Evolutionary conservation across 176 grass and related monocot genomes (phyloP).

Genomic region (Alopecurus myosuroides): DNA sequence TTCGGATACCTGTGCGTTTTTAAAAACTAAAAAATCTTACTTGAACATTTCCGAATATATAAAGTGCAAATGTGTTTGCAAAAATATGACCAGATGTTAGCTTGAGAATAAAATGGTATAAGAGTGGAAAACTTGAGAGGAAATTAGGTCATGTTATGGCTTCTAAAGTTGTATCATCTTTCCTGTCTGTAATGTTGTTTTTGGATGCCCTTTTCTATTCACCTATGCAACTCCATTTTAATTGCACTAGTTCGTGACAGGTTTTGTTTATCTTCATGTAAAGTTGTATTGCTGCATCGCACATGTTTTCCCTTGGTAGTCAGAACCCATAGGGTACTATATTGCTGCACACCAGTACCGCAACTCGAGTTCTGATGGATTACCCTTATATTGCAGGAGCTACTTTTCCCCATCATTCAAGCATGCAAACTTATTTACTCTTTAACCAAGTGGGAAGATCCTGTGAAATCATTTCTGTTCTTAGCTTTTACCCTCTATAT

Average conservation of each 20-base stretch:
- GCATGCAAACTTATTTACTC: conserved; percentile 45
- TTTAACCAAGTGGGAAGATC: conserved; percentile 73
- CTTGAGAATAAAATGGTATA: neutral
- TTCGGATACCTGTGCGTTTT: neutral
- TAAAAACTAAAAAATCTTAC: neutral
- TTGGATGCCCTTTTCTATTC: too few relatives aligned
- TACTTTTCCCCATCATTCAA: conserved; percentile 66
- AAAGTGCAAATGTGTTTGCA: neutral
- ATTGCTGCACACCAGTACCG: neutral
- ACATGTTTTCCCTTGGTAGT: neutral
- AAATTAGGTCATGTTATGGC: neutral
- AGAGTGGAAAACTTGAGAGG: neutral
- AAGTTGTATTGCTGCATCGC: too few relatives aligned
- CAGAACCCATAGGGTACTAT: conserved; percentile 4
- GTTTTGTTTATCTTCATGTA: too few relatives aligned
- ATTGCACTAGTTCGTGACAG: too few relatives aligned
- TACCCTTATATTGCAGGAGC: conserved; percentile 46
- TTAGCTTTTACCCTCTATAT: conserved; percentile 58
- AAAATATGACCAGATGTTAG: neutral
- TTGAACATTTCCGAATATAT: neutral
- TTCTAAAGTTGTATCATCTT: neutral
- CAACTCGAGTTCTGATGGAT: conserved; percentile 31
- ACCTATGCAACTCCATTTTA: too few relatives aligned
- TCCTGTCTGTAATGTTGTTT: too few relatives aligned
- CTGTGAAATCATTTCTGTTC: conserved; percentile 65